phyloP scores from a whole-genome alignment of 768 basidiomycete species.

The Termitomyces sp. region DNA sequence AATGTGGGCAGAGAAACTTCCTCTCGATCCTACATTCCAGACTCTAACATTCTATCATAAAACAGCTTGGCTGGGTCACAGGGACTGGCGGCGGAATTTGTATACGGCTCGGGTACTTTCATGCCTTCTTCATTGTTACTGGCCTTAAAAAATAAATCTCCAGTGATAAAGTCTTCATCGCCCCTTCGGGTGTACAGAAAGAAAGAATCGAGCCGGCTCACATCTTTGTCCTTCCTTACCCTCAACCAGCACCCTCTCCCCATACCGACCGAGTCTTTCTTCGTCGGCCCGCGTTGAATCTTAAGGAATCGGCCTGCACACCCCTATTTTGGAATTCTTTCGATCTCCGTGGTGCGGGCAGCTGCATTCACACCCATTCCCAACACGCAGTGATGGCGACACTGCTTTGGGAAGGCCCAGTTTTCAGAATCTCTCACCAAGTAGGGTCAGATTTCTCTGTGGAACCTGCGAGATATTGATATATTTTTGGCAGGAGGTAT shows the following conservation, averaged over 20 bases:
- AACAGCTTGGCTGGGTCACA: constrained; percentile 83
- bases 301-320: constrained; percentile 87
- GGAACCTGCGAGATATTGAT: constrained; percentile 3
- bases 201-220: constrained; percentile 81
- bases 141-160: not conserved
- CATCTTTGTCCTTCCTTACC: constrained; percentile 85
- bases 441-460: constrained; percentile 31
- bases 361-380: constrained; percentile 90
- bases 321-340: constrained; percentile 94
- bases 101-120: constrained; percentile 61
- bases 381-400: constrained; percentile 91
- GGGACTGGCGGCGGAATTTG: constrained; percentile 84
- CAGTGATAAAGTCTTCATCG: constrained; percentile 80
- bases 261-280: constrained; percentile 75
- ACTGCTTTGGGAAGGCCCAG: constrained; percentile 64
- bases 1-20: constrained; percentile 29
- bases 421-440: constrained; percentile 83
- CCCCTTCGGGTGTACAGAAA: constrained; percentile 89
- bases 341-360: constrained; percentile 71
- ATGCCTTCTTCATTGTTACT: not conserved
- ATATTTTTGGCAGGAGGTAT: constrained; percentile 38
- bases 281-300: constrained; percentile 61
- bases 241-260: constrained; percentile 56
- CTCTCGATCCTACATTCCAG: not conserved
- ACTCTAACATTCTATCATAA: constrained; percentile 13